Base-by-base conservation (phyloP, 2,329 filamentous ascomycete species). In the Phialophora macrospora region DNA sequence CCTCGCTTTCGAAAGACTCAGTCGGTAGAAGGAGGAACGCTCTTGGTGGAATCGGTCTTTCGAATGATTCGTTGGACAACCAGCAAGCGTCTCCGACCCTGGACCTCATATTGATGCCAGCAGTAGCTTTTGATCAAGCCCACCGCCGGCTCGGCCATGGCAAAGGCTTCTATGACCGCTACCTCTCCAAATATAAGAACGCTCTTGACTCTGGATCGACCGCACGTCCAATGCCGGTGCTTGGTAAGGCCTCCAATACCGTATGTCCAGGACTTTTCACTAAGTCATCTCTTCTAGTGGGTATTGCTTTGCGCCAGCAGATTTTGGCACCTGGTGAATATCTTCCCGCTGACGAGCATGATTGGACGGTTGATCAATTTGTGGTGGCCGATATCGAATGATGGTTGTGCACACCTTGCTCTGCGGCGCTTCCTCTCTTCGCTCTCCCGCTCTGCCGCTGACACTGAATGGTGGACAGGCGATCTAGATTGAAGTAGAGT, bases 91-190 rank as follows among this genome's bases (percentile, higher is more conserved):
- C 74, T 71, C 62, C 75, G 32, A 84, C 85, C 8, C 81, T 99
- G 49, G 94, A 99, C 77, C 78, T 99, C 70, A 90, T 99, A 69
- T 83, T 99, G 30, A 87, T 98, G 83, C 95, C 95, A 0, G 95
- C 93, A 12, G 91, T 99, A 73, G 94, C 92, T 2, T 99, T 99
- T 78, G 93, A 97, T 76, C 82, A 82, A 2, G 81, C 80, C 12
- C 85, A 95, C 67, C 86, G 89, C 71, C 86, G 95, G 72, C 84
- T 98, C 22, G 95, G 95, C 48, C 95, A 99, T 78, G 95, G 95
- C 63, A 96, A 92, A 78, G 95, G 95, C 34, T 99, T 96, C 80
- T 99, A 99, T 82, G 95, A 99, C 80, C 90, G 88, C 77, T 99
- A 97, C 78, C 80, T 99, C 75, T 87, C 89, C 74, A 87, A 89